Evolutionary conservation across 768 basidiomycete genomes (phyloP).

Genomic region (Kwoniella sp.): DNA sequence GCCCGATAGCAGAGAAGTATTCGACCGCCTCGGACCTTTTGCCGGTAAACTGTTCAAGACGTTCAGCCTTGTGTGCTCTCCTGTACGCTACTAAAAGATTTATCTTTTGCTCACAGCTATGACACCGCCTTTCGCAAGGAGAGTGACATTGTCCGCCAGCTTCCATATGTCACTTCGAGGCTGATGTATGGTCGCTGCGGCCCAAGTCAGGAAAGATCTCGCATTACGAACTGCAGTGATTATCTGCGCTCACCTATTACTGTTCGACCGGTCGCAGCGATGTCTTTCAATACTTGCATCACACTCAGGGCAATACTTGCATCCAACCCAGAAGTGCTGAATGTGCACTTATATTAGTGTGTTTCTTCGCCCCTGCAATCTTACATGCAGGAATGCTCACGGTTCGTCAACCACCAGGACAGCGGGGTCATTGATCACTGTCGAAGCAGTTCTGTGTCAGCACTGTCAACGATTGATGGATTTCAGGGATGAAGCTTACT

Average conservation of each 20-base stretch:
- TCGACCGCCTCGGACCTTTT: conserved; percentile 46
- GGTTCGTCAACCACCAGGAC: conserved; percentile 57
- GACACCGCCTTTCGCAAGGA: conserved; percentile 54
- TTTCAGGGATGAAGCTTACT: conserved; percentile 33
- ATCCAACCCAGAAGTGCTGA: conserved; percentile 58
- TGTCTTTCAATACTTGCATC: conserved; percentile 58
- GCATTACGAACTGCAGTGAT: background rate
- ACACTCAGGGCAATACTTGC: conserved; percentile 60
- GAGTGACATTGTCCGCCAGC: conserved; percentile 54
- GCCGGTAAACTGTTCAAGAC: conserved; percentile 53
- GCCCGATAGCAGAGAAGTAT: conserved; percentile 56
- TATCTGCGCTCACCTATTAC: conserved; percentile 53
- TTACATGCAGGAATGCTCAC: too few relatives aligned
- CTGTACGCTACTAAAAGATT: too few relatives aligned
- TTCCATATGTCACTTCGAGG: conserved; percentile 57
- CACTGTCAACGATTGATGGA: too few relatives aligned
- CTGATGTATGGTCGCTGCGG: conserved; percentile 55
- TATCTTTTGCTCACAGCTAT: conserved; percentile 39
- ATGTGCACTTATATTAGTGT: too few relatives aligned
- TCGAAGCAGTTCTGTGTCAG: background rate
- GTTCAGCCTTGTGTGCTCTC: too few relatives aligned
- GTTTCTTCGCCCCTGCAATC: too few relatives aligned
- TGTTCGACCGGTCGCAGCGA: conserved; percentile 58
- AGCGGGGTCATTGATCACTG: conserved; percentile 57
- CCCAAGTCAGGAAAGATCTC: background rate